Conservation (phyloP, 1,284 basidiomycete genomes). For the Pseudozyma sp. region DNA sequence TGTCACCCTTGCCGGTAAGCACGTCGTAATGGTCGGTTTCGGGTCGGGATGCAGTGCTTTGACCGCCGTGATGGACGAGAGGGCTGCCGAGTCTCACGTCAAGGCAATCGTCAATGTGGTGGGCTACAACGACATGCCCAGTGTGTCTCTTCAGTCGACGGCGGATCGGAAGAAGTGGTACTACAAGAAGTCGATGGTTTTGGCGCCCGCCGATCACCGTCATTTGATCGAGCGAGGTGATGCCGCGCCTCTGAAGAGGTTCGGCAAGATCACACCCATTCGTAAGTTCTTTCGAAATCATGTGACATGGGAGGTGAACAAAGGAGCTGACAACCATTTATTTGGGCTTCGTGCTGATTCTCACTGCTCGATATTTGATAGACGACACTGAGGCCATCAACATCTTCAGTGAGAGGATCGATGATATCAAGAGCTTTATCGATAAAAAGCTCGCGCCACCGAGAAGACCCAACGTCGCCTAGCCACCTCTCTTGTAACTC, state of each 20-base stretch:
- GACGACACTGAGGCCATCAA: constrained; percentile 27
- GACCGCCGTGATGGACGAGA: constrained; percentile 78
- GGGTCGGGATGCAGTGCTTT: constrained; percentile 82
- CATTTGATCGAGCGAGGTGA: constrained; percentile 29
- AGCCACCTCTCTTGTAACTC: no score
- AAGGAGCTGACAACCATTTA: not conserved
- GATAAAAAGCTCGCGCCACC: constrained; percentile 18
- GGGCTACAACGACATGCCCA: constrained; percentile 49
- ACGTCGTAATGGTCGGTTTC: constrained; percentile 85
- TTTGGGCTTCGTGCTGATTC: no score
- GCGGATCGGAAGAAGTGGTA: constrained; percentile 45
- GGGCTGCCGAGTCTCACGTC: constrained; percentile 35
- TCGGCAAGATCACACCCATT: constrained; percentile 26
- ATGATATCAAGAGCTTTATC: constrained; percentile 23
- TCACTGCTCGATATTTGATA: not conserved
- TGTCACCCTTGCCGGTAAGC: constrained; percentile 74
- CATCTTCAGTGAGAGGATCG: constrained; percentile 22
- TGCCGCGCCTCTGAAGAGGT: constrained; percentile 22
- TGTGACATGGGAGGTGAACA: not conserved
- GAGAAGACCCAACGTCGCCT: not conserved
- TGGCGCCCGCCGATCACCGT: constrained; percentile 36
- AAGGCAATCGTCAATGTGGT: constrained; percentile 51
- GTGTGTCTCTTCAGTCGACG: constrained; percentile 1
- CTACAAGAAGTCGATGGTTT: constrained; percentile 24
- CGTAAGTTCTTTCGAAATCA: constrained; percentile 20